Evolutionary conservation across 2,329 filamentous ascomycete genomes (phyloP), one percentile per base, ranked within the genome.

Genomic region (Aspergillus eucalypticola): DNA sequence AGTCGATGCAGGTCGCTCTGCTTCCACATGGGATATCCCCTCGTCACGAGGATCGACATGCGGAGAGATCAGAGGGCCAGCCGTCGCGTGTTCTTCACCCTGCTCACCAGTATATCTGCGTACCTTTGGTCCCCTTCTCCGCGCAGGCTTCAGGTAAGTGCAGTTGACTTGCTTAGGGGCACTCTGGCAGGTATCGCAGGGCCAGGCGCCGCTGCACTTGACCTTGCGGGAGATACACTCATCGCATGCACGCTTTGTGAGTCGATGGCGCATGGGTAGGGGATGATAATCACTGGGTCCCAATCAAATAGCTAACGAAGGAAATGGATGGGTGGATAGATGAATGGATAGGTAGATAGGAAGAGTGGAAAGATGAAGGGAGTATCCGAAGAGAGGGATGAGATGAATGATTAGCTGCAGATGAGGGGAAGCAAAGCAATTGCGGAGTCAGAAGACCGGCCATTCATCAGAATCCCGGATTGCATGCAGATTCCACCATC

Each of bases 171-270:
- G 60, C 32, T 67, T 71, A 6, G 54, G 38, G 8, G 66, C 62
- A 27, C 63, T 49, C 13, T 61, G 61, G 48, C 71, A 73, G 15
- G 69, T 70, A 50, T 67, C 60, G 58, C 71, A 73, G 21, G 70
- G 70, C 65, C 60, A 70, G 38, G 68, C 59, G 23, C 70, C 70
- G 51, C 62, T 68, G 59, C 68, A 73, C 52, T 69, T 71, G 11
- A 73, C 66, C 64, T 73, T 73, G 35, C 71, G 68, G 41, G 64
- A 63, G 41, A 73, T 73, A 25, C 69, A 73, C 25, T 53, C 60
- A 61, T 73, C 71, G 49, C 70, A 73, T 44, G 71, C 70, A 61
- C 68, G 62, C 67, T 72, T 73, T 21, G 66, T 66, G 39, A 66
- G 55, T 55, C 49, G 50, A n/a, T 46, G 59, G 55, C 60, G 63